Evolutionary conservation across 2,329 filamentous ascomycete genomes (phyloP).

Genomic region (Dothistroma septosporum): DNA sequence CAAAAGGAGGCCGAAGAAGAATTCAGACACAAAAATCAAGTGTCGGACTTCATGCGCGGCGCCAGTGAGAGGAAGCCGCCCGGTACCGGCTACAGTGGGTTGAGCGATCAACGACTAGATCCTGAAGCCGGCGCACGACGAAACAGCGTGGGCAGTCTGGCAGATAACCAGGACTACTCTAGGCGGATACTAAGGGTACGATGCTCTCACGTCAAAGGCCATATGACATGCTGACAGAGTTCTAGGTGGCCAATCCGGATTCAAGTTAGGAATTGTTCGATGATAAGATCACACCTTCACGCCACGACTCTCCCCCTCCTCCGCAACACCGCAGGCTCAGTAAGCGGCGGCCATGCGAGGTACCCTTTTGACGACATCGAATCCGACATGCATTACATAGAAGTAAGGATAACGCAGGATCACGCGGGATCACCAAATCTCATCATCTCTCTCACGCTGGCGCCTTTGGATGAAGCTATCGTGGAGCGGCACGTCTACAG

Average conservation of each 20-base stretch:
- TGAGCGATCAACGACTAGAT: constrained; percentile 83
- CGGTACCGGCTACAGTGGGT: constrained; percentile 62
- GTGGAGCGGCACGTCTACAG: neutral
- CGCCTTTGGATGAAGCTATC: neutral
- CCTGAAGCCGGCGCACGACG: constrained; percentile 54
- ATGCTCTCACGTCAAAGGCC: neutral
- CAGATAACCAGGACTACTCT: constrained; percentile 87
- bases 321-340: constrained; percentile 15
- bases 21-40: constrained; percentile 73
- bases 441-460: neutral
- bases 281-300: constrained; percentile 1
- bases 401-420: neutral
- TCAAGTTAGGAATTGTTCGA: constrained; percentile 16
- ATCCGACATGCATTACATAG: neutral
- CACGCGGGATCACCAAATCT: neutral
- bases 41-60: constrained; percentile 66
- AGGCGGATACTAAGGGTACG: constrained; percentile 89
- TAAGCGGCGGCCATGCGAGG: constrained; percentile 10
- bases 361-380: constrained; percentile 18
- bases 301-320: neutral
- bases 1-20: constrained; percentile 79
- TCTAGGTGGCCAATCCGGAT: constrained; percentile 21
- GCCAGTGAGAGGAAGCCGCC: constrained; percentile 51
- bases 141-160: constrained; percentile 85
- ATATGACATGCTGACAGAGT: constrained; percentile 1